Base-by-base conservation (phyloP, 441 rosid genomes). In the Caryocar brasiliense region DNA sequence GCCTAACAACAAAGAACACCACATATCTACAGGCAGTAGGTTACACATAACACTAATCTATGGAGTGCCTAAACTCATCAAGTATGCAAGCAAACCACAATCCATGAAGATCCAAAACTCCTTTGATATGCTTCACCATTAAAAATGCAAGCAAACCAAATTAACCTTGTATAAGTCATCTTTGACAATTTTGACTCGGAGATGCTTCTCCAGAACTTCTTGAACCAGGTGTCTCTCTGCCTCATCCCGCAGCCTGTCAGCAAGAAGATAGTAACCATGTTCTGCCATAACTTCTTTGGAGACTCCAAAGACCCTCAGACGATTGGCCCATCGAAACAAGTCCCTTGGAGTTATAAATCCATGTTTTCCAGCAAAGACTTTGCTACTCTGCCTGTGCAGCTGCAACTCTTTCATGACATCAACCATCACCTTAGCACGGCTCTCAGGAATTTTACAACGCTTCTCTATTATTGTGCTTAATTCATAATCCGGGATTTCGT, bases 311-410 rank as follows among this genome's bases (percentile, higher is more conserved):
- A 55, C 71, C 72, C 71, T 79, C 58, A 82, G 83, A 51, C 96
- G 91, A 68, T 76, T 65, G 51, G 99, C 97, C 99, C 97, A 93
- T 49, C 99, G 93, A 71, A 93, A 86, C 71, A 93, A 75, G 65
- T 93, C 99, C 57, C 99, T 74, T 25, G 99, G 96, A 56, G 99
- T 93, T 58, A 93, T 84, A 67, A 74, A 93, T 51, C 99, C 99
- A 67, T 93, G 97, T 75, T 93, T 93, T 64, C 99, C 99, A 64
- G 99, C 97, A 78, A 93, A 93, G 14, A 86, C 91, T 71, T 89
- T 89, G 76, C 96, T 93, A 56, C 72, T 83, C 73, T 86, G 99
- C 65, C 99, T 74, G 43, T 75, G 90, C 54, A 91, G 64, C 70
- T 89, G 97, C 79, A 93, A 66, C 68, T 86, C 97, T 71, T 79